These are phyloP conservation scores for Colletotrichum scovillei DNA, from an alignment of 2,329 filamentous ascomycete species.

Conservation along the genomic window DNA sequence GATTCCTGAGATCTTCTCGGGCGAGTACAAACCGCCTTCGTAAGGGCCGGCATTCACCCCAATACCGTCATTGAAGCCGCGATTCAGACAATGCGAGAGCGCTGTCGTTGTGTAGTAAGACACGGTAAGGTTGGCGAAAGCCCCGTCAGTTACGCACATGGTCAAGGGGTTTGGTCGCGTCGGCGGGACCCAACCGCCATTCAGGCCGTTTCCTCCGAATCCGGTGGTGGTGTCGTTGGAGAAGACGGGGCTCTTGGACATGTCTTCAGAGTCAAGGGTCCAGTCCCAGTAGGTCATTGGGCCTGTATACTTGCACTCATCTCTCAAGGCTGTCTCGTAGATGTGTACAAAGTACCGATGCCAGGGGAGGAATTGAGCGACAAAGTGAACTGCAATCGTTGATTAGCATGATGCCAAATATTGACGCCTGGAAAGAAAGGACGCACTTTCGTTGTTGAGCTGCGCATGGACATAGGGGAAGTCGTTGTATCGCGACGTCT, in stretches of 20 bases:
- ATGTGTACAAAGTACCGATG: constrained; percentile 48
- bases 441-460: constrained; percentile 29
- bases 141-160: constrained; percentile 37
- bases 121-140: constrained; percentile 39
- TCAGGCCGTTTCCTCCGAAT: constrained; percentile 45
- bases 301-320: constrained; percentile 41
- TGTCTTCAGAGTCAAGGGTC: constrained; percentile 43
- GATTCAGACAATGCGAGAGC: constrained; percentile 41
- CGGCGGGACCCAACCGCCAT: constrained; percentile 1
- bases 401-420: background rate
- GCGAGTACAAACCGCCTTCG: constrained; percentile 9
- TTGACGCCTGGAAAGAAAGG: too few relatives aligned
- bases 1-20: constrained; percentile 31
- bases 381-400: constrained; percentile 41
- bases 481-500: constrained; percentile 45
- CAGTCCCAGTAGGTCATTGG: constrained; percentile 48
- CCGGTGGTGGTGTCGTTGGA: constrained; percentile 36
- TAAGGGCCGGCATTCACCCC: constrained; percentile 17
- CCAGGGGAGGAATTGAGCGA: constrained; percentile 47
- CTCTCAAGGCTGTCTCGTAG: constrained; percentile 43
- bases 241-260: constrained; percentile 40
- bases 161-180: constrained; percentile 20
- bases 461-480: constrained; percentile 44
- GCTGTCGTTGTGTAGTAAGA: constrained; percentile 32
- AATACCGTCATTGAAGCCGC: constrained; percentile 37